phyloP scores from a whole-genome alignment of 257 asterid genomes.

The Solanum sejunctum region DNA sequence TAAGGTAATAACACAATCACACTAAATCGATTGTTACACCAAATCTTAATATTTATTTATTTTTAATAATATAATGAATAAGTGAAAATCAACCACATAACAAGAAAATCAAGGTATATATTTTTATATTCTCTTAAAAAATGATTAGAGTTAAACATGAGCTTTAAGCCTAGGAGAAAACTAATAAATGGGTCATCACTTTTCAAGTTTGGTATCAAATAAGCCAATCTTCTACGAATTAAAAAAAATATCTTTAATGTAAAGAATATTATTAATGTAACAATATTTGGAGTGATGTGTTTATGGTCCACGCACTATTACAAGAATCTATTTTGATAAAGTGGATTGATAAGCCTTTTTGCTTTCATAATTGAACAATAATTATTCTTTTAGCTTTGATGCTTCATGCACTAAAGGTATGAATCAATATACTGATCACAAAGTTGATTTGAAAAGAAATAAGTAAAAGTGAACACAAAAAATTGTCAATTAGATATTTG shows the following conservation, averaged over 20 bases:
- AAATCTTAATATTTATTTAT: too few species aligned
- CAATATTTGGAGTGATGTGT: background rate
- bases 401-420: background rate
- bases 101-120: too few species aligned
- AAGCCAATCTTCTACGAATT: background rate
- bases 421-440: background rate
- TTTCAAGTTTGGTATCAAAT: background rate
- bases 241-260: background rate
- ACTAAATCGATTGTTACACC: too few species aligned
- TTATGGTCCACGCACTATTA: background rate
- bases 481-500: background rate
- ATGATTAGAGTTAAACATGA: background rate
- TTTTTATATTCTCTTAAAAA: background rate
- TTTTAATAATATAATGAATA: too few species aligned
- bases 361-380: background rate
- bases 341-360: background rate
- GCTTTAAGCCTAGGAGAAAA: background rate
- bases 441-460: background rate
- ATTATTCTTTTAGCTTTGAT: background rate
- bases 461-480: background rate
- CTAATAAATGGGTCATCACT: background rate
- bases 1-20: background rate
- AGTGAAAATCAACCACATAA: too few species aligned
- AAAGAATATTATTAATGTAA: background rate
- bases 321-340: background rate